Base-by-base conservation (phyloP, 2,329 filamentous ascomycete genomes). In the Alternaria atra region DNA sequence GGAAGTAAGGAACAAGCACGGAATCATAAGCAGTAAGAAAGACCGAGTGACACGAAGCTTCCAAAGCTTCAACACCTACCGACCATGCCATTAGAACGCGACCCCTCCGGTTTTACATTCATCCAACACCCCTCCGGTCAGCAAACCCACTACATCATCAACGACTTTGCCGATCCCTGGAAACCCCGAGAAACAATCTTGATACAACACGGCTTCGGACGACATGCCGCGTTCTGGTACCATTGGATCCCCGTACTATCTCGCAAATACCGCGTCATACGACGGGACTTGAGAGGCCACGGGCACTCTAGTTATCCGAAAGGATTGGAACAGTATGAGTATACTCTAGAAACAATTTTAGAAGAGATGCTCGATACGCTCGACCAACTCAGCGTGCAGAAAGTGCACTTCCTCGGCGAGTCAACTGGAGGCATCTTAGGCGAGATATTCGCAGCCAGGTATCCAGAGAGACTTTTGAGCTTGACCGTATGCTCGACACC, bases 201-300 rank as follows among this genome's bases (percentile, higher is more conserved):
- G 4, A 77, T 79, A 17, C 76, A 79, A 37, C 76, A 79, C n/a
- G 77, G 77, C 8, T 79, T 79, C 55, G 76, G 66, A 2, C 70
- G 77, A 8, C 72, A 77, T 53, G 56, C 72, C 4, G 69, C 58
- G 7, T 77, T 78, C 58, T 79, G 75, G 75, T 74, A 79, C 55
- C 74, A 77, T 50, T 79, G 76, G 77, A 67, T 79, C 20, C 76
- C 77, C 1, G 34, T 69, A 5, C 63, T 79, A n/a, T 57, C 73
- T 1, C 68, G 66, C 1, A 52, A 70, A 6, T 79, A 75, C 62
- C 68, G 67, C 10, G 70, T 79, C 17, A 73, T 79, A 47, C 65
- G 76, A 6, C 71, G 77, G 7, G 76, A 78, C 60, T 64, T 77
- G 0, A 66, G 75, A 12, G 77, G 77, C 0, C 77, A 79, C 60